Evolutionary conservation across 108 stramenopile species (phyloP), one percentile per base, ranked within the genome.

Genomic region (Schizochytrium sp.): DNA sequence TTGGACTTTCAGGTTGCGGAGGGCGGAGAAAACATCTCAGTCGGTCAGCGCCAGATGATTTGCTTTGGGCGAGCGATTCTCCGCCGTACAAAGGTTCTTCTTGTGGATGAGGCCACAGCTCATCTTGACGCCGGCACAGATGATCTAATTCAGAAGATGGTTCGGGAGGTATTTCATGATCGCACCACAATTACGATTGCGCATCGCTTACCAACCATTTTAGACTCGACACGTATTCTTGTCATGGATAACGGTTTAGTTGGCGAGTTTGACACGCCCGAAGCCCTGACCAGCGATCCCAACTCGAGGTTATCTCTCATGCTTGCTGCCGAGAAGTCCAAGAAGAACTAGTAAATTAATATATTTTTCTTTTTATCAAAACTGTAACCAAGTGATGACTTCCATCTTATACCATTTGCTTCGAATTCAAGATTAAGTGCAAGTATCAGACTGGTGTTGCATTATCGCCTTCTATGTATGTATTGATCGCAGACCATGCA

Each of bases 61-160:
- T 97, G 97, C 69, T 95, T 99, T 93, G 99, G 97, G 3, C 92
- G 99, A n/a, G 98, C 99, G 0, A 90, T 98, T 90, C 89, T 99
- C 7, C 88, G 92, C 28, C 91, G 93, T 19, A 89, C 94, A 3
- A 92, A 89, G 12, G 90, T 99, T 55, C 92, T 98, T 12, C 92
- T 98, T 57, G 95, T 98, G 94, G 99, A 99, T 91, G 99, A 98
- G 89, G 97, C 96, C 19, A 98, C 96, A 0, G 92, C 96, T 12
- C 91, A 95, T 15, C 94, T 98, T 3, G 98, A 98, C 89, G 95
- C 93, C 4, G 96, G 95, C 40, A 97, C 97, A 2, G 98, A 98
- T 90, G 92, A 93, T 7, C 56, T 94, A 3, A 96, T 99, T 72
- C 97, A 98, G 90, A 89, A 90, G 40, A 93, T 94, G 19, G 93